Evolutionary conservation across 441 rosid genomes (phyloP).

Genomic region (Croton laevigatus): DNA sequence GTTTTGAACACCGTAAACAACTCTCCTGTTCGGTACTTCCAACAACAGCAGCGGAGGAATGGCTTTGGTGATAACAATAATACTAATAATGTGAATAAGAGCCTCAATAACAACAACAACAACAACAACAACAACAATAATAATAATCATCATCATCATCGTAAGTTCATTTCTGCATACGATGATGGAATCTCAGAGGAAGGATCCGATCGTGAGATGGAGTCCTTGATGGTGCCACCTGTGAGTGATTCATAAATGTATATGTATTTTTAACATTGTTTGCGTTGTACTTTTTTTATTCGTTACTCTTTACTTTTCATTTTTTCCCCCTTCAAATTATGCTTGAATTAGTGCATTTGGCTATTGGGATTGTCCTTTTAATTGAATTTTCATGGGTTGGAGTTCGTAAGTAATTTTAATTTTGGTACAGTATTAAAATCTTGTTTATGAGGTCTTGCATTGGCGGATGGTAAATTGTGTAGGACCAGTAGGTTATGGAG

Average conservation of each 20-base stretch:
- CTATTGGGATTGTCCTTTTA: neutral
- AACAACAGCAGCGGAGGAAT: conserved; percentile 15
- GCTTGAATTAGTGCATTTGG: neutral
- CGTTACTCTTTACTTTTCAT: neutral
- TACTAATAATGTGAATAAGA: too few relatives aligned
- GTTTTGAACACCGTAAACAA: conserved; percentile 25
- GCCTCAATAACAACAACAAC: too few relatives aligned
- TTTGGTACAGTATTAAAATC: neutral
- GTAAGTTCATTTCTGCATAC: conserved; percentile 28
- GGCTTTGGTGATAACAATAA: conserved; percentile 8
- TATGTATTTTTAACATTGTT: neutral
- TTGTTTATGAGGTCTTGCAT: neutral
- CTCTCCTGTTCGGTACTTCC: conserved; percentile 19
- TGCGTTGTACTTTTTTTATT: neutral
- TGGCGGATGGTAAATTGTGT: neutral
- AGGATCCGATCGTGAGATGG: conserved; percentile 42
- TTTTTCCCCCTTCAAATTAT: neutral
- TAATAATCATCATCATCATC: conserved; percentile 11
- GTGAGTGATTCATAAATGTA: conserved; percentile 31
- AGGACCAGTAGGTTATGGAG: neutral
- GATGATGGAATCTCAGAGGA: conserved; percentile 36
- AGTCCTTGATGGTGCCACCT: conserved; percentile 21
- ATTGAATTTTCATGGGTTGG: neutral
- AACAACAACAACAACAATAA: neutral
- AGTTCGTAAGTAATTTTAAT: neutral